Base-by-base conservation (phyloP, 1,284 basidiomycete species). In the Singerocomus inundabilis region DNA sequence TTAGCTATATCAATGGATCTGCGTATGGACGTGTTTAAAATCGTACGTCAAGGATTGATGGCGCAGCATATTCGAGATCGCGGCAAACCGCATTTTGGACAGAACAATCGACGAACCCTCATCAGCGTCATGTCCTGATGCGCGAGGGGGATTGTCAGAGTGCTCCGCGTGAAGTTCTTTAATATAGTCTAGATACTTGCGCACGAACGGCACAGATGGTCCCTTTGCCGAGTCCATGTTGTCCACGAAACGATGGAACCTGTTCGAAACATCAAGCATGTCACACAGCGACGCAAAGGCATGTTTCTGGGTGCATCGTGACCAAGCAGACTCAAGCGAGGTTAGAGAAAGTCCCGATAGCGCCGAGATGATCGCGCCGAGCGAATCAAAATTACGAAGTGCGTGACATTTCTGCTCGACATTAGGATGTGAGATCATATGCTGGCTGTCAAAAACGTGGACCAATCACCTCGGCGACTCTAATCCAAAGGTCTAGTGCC, bases 401-500 rank as follows among this genome's bases (percentile, higher is more conserved):
- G 67, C 56, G 24, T 76, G 79, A 65, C 84, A 88, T 77, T 81
- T 85, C 85, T 89, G 57, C 18, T 30, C 47, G 44, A 29, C 5
- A 30, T 42, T 25, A 37, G 31, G 32, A 52, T 36, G 28, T 41
- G 8, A 48, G 34, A 36, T 34, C 10, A 21, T 29, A 18, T 16
- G 36, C 42, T 45, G 18, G 33, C 21, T 29, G 24, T 63, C 79
- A 21, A 56, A 35, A 31, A 43, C 16, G 28, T 31, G 36, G 24
- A 32, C 36, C 38, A 37, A 34, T 56, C 53, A 87, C 87, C 78
- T 89, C 85, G 10, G 85, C 83, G 30, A 88, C 81, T 58, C 80
- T 84, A 55, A 89, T 82, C 86, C 85, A 89, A 61, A 82, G 78
- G 51, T 86, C 82, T 31, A 88, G 70, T n/a, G 74, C 77, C 46